phyloP scores from a whole-genome alignment of 1,139 yeast species.

The Sugiyamaella castrensis region DNA sequence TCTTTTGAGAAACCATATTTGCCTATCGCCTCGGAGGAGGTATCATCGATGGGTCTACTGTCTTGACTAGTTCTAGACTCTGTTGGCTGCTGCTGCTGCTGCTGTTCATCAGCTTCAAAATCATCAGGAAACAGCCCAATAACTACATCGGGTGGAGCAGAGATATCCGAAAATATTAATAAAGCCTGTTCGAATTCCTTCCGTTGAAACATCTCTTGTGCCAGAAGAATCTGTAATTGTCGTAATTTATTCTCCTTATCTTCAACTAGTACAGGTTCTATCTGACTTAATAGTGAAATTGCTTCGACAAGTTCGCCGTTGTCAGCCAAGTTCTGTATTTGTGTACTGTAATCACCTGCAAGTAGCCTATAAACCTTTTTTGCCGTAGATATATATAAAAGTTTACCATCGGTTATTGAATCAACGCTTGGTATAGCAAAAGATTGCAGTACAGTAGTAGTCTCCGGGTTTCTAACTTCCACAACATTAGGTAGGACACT shows the following conservation, averaged over 20 bases:
- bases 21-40: neutral
- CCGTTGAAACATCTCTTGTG: conserved; percentile 37
- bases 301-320: conserved; percentile 40
- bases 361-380: conserved; percentile 30
- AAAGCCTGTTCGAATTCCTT: conserved; percentile 43
- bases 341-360: conserved; percentile 32
- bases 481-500: conserved; percentile 27
- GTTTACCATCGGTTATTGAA: conserved; percentile 23
- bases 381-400: conserved; percentile 29
- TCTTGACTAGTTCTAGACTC: neutral
- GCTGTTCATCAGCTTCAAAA: conserved; percentile 19
- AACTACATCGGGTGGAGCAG: conserved; percentile 57
- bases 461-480: conserved; percentile 35
- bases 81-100: neutral
- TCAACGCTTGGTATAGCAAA: conserved; percentile 26
- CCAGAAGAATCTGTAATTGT: conserved; percentile 46
- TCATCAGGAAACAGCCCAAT: conserved; percentile 45
- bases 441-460: conserved; percentile 30
- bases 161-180: conserved; percentile 47
- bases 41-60: neutral
- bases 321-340: conserved; percentile 32
- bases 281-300: conserved; percentile 41
- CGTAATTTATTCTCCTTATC: conserved; percentile 42
- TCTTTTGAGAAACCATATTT: neutral
- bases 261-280: conserved; percentile 36